These are phyloP conservation scores for Candida anutae DNA, from an alignment of 1,139 yeast species.

Conservation along the genomic window DNA sequence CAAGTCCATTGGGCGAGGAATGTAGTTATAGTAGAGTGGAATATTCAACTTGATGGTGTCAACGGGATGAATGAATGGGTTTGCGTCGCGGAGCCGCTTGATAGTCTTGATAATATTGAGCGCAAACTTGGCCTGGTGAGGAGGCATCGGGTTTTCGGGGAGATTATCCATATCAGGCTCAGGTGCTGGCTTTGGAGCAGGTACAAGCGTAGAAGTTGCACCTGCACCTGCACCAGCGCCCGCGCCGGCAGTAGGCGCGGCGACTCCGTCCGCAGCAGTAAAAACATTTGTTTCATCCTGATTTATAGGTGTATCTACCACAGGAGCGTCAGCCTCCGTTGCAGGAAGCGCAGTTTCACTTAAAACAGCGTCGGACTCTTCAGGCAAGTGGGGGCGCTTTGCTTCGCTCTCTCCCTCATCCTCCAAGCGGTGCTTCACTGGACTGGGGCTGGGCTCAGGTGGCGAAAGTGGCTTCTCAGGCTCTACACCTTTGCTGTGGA, in stretches of 20 bases:
- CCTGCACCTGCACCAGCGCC: slow-evolving; percentile 4
- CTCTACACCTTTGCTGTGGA: slow-evolving; percentile 6
- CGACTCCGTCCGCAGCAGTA: background rate
- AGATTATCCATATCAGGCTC: slow-evolving; percentile 69
- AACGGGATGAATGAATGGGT: slow-evolving; percentile 84
- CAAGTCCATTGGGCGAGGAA: slow-evolving; percentile 88
- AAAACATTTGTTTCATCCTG: background rate
- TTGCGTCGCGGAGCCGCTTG: slow-evolving; percentile 86
- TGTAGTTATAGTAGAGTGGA: slow-evolving; percentile 81
- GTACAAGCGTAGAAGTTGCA: slow-evolving; percentile 19
- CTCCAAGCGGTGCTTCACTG: slow-evolving; percentile 29
- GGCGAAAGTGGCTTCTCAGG: slow-evolving; percentile 38
- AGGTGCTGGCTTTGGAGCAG: slow-evolving; percentile 65
- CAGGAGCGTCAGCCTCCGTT: slow-evolving; percentile 1
- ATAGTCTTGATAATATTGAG: slow-evolving; percentile 67
- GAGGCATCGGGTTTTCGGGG: slow-evolving; percentile 68
- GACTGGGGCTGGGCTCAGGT: slow-evolving; percentile 40
- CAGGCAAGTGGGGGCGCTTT: slow-evolving; percentile 17
- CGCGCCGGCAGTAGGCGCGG: background rate
- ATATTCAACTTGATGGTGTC: slow-evolving; percentile 83
- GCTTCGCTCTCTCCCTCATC: slow-evolving; percentile 15
- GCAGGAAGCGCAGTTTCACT: slow-evolving; percentile 2
- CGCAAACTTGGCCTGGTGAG: slow-evolving; percentile 75
- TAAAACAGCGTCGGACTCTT: slow-evolving; percentile 4
- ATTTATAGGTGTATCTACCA: background rate